Conservation (phyloP, 768 basidiomycete species). For the Suillus plorans region DNA sequence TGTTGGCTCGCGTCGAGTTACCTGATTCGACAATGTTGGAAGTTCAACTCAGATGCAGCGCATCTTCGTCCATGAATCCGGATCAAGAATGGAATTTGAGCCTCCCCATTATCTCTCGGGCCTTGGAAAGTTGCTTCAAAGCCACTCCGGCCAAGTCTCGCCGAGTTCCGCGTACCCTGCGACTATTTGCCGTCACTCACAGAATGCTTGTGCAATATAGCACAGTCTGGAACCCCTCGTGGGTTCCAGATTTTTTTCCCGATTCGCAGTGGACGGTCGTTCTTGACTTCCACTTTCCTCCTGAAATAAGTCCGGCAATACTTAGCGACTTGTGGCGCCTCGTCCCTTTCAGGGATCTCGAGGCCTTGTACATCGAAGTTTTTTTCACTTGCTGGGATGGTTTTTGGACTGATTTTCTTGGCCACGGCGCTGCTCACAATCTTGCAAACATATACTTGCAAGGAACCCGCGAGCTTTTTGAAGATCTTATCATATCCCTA, state of each 20-base stretch:
- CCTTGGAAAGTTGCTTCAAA: slow-evolving; percentile 1
- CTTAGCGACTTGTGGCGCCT: neutral
- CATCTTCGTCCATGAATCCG: neutral
- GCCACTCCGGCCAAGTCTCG: neutral
- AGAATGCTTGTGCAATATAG: neutral
- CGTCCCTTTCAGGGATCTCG: neutral
- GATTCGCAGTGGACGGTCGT: neutral
- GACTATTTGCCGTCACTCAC: neutral
- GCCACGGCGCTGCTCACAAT: neutral
- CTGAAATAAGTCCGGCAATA: neutral
- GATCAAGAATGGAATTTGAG: neutral
- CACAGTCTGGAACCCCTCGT: neutral
- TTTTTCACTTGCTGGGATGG: neutral
- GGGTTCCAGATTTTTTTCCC: neutral
- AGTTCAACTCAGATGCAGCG: neutral
- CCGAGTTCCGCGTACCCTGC: neutral
- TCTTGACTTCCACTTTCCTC: neutral
- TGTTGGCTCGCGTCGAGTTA: neutral
- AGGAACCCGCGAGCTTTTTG: neutral
- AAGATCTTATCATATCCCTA: neutral
- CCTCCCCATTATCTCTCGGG: neutral
- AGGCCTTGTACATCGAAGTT: neutral
- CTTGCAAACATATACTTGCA: neutral
- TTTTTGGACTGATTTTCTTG: neutral
- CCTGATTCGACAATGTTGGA: neutral